Evolutionary conservation across 768 basidiomycete species (phyloP).

Genomic region (Tricholoma sp.): DNA sequence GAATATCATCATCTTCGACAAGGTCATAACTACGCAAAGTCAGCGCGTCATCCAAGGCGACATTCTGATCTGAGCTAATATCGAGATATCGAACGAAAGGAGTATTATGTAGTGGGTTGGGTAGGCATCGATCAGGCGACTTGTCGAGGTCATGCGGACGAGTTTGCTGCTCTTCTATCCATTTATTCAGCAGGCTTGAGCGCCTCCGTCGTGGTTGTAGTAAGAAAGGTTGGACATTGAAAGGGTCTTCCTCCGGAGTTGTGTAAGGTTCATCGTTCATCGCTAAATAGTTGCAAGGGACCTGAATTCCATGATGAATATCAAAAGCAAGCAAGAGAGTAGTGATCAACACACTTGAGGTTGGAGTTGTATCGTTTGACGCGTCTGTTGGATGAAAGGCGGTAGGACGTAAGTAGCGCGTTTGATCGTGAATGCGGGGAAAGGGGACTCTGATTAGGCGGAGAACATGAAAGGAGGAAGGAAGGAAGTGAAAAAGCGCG

Average conservation of each 20-base stretch:
- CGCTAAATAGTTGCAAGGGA: neutral
- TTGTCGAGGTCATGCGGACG: slow-evolving; percentile 12
- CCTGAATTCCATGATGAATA: neutral
- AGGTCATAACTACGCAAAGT: slow-evolving; percentile 44
- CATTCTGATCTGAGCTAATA: slow-evolving; percentile 14
- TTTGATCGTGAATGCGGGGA: neutral
- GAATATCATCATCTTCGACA: slow-evolving; percentile 48
- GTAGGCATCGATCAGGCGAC: slow-evolving; percentile 7
- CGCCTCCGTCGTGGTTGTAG: slow-evolving; percentile 32
- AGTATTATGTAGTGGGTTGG: slow-evolving; percentile 24
- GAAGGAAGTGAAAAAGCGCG: slow-evolving; percentile 18
- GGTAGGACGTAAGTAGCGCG: slow-evolving; percentile 4
- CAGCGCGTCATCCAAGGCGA: slow-evolving; percentile 23
- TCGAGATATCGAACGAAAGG: slow-evolving; percentile 41
- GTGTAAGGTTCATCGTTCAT: slow-evolving; percentile 45
- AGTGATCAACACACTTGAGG: neutral
- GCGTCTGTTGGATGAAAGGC: neutral
- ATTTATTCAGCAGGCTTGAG: slow-evolving; percentile 50
- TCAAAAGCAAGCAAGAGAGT: slow-evolving; percentile 1
- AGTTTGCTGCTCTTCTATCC: slow-evolving; percentile 47
- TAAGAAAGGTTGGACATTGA: slow-evolving; percentile 33
- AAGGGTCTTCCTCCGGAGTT: slow-evolving; percentile 48
- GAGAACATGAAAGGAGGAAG: slow-evolving; percentile 13
- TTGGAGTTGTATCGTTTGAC: neutral
- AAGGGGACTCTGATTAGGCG: slow-evolving; percentile 6